Base-by-base conservation (phyloP, 129 eudicot species). In the Flaveria bidentis region DNA sequence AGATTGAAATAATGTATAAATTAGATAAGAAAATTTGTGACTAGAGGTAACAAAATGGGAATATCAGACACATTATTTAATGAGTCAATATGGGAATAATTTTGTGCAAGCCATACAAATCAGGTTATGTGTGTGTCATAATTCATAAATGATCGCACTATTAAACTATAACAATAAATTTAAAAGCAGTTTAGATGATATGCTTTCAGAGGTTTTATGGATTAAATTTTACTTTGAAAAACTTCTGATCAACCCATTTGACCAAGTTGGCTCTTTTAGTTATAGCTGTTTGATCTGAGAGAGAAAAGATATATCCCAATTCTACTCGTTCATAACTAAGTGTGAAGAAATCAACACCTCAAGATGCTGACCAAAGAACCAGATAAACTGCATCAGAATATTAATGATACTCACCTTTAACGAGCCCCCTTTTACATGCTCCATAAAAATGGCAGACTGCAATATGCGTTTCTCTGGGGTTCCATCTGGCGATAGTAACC, bases 371-470 rank as follows among this genome's bases (percentile, higher is more conserved):
- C 22, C 69, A 56, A 50, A 58, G 45, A 61, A 25, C 61, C 44
- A 56, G 28, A 65, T 30, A 30, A 69, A 42, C n/a, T 36, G 61
- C 36, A 67, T 42, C 20, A 75, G 18, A 33, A 41, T 25, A 58
- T 22, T 50, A 39, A 22, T 49, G 57, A 23, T 9, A 69, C 2
- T 66, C 68, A 93, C 98, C 88, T 85, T 88, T 33, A 94, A 76
- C 8, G 99, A 91, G 17, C 99, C 99, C 63, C 99, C 99, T 87
- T 88, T 78, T 18, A 94, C 82, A 74, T 89, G 87, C 75, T 94
- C 99, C 96, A 94, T 87, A 49, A 86, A 76, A 52, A 94, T 91
- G 22, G 92, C 96, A 16, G 99, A 89, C 78, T 87, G 92, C 64
- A 94, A 79, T 39, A 85, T 28, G 25, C 92, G 97, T 52, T 71